Conservation (phyloP, 2,329 filamentous ascomycete species). For the Geosmithia putterillii region DNA sequence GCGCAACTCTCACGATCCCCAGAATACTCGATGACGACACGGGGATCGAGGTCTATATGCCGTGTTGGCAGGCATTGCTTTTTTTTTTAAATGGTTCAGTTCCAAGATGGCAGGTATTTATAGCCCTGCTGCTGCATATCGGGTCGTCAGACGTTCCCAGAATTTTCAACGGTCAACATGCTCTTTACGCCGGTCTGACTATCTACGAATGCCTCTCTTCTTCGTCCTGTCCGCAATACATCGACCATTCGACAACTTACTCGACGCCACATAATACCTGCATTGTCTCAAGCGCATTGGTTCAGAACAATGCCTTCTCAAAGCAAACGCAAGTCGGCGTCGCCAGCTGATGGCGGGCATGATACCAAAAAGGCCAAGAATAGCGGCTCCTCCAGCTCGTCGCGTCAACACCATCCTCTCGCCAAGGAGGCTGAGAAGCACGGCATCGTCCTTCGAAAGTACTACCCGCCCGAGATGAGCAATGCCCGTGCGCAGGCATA, state of each 20-base stretch:
- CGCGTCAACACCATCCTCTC: conserved; percentile 33
- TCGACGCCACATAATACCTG: too few species aligned
- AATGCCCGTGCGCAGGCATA: conserved; percentile 68
- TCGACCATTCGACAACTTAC: too few species aligned
- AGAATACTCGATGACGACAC: neutral
- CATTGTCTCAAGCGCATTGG: neutral
- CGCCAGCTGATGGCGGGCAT: conserved; percentile 8
- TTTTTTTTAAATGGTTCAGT: neutral
- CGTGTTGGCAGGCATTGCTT: neutral
- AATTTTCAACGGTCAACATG: neutral
- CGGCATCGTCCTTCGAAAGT: conserved; percentile 59
- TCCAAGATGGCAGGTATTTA: neutral
- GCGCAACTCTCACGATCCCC: neutral
- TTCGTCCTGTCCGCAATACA: neutral
- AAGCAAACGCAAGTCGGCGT: conserved; percentile 15
- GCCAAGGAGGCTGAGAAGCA: conserved; percentile 34
- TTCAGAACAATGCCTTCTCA: conserved; percentile 15
- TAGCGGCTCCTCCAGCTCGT: conserved; percentile 14
- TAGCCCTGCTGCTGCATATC: too few species aligned
- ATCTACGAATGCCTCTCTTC: neutral
- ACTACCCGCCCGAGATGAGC: conserved; percentile 79
- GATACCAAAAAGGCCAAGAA: conserved; percentile 20
- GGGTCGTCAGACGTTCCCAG: too few species aligned
- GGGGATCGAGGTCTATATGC: neutral
- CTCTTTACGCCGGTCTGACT: neutral